Evolutionary conservation across 2,329 filamentous ascomycete genomes (phyloP).

Genomic region (Diaporthe longicolla): DNA sequence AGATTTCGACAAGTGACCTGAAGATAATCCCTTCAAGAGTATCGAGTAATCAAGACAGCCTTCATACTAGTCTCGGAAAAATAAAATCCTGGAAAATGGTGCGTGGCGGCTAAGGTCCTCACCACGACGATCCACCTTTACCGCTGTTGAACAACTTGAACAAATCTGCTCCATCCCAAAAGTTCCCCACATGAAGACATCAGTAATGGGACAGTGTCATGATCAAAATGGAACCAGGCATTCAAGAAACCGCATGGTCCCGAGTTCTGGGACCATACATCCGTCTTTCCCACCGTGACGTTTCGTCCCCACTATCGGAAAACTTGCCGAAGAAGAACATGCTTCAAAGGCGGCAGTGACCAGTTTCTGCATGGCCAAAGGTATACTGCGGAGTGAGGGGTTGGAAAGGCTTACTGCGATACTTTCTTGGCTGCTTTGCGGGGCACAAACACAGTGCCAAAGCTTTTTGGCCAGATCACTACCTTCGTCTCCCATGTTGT

Average conservation of each 20-base stretch:
- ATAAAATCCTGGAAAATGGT: background rate
- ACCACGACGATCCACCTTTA: too few relatives aligned
- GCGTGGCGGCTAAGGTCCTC: too few relatives aligned
- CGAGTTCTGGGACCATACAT: background rate
- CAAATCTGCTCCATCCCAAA: too few relatives aligned
- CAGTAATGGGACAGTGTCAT: background rate
- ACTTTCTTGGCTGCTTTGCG: constrained; percentile 12
- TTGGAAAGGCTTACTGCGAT: background rate
- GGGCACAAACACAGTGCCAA: constrained; percentile 7
- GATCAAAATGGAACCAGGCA: background rate
- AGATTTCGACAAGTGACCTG: background rate
- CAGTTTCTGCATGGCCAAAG: background rate
- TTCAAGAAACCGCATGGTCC: too few relatives aligned
- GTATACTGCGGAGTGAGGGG: background rate
- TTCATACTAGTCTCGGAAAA: background rate
- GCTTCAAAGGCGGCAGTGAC: too few relatives aligned
- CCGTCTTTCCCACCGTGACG: too few relatives aligned
- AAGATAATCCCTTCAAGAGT: background rate
- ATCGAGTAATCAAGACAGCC: background rate
- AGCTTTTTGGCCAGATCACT: background rate
- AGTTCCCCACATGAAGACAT: background rate
- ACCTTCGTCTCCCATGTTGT: background rate
- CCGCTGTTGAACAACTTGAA: too few relatives aligned
- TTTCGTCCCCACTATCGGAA: background rate
- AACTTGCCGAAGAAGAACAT: background rate